Evolutionary conservation across 2,329 filamentous ascomycete genomes (phyloP).

Genomic region (Ceratocystis harringtonii): DNA sequence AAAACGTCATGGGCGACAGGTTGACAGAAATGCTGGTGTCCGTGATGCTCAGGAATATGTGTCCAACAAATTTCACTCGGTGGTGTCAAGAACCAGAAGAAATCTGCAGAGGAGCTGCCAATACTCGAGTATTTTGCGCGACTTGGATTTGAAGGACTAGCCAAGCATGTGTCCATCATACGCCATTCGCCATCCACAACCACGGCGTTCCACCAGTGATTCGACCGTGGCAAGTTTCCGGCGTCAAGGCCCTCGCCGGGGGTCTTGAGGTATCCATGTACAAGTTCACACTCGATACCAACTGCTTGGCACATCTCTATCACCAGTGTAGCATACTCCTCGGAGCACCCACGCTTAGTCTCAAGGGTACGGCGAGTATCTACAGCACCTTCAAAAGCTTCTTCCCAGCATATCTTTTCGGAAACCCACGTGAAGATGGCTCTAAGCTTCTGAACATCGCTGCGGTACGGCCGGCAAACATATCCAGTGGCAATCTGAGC

Average conservation of each 20-base stretch:
- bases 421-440: conserved; percentile 96
- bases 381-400: conserved; percentile 73
- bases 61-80: conserved; percentile 91
- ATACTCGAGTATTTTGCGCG: conserved; percentile 62
- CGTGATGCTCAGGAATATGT: conserved; percentile 73
- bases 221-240: conserved; percentile 68
- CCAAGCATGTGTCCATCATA: conserved; percentile 85
- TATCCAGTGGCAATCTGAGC: conserved; percentile 76
- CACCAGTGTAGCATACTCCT: conserved; percentile 80
- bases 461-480: conserved; percentile 84
- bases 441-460: conserved; percentile 79
- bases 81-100: conserved; percentile 84
- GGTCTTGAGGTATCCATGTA: conserved; percentile 78
- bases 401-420: conserved; percentile 92
- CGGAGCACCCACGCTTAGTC: conserved; percentile 65
- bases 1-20: conserved; percentile 74
- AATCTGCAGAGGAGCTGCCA: conserved; percentile 56
- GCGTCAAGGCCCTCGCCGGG: conserved; percentile 74
- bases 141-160: conserved; percentile 77
- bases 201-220: conserved; percentile 97
- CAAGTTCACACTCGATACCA: conserved; percentile 72
- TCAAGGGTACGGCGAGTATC: conserved; percentile 76
- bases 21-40: conserved; percentile 87
- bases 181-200: conserved; percentile 91
- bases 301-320: conserved; percentile 88